Conservation (phyloP, 805 yeast genomes). For the Metschnikowia vanudenii region DNA sequence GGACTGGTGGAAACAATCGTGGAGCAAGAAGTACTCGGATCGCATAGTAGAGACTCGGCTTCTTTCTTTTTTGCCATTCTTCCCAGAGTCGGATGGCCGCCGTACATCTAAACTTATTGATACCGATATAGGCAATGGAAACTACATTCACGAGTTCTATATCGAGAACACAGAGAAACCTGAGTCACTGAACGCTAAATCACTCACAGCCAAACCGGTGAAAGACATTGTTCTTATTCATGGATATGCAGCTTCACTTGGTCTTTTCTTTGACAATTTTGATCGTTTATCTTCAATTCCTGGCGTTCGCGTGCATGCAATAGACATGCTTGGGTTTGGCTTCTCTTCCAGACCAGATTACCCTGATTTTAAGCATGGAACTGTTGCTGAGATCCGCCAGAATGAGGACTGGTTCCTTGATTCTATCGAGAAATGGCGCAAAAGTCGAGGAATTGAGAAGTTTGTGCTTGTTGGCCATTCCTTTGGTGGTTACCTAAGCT, state of each 20-base stretch:
- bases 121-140: slow-evolving; percentile 53
- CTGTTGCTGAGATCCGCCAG: slow-evolving; percentile 36
- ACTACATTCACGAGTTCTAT: slow-evolving; percentile 74
- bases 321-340: slow-evolving; percentile 74
- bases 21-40: slow-evolving; percentile 23
- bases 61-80: slow-evolving; percentile 58
- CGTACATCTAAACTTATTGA: slow-evolving; percentile 48
- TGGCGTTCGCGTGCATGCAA: slow-evolving; percentile 59
- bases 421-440: slow-evolving; percentile 43
- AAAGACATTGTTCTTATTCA: slow-evolving; percentile 74
- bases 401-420: slow-evolving; percentile 46
- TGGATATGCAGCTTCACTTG: slow-evolving; percentile 92
- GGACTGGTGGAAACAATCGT: slow-evolving; percentile 19
- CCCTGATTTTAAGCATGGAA: slow-evolving; percentile 30
- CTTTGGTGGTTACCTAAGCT: slow-evolving; percentile 45
- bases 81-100: slow-evolving; percentile 50
- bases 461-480: slow-evolving; percentile 45
- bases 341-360: slow-evolving; percentile 57
- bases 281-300: slow-evolving; percentile 46
- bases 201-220: slow-evolving; percentile 22
- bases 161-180: slow-evolving; percentile 51
- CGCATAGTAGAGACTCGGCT: slow-evolving; percentile 38
- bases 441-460: slow-evolving; percentile 31
- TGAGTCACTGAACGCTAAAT: slow-evolving; percentile 3
- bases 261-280: slow-evolving; percentile 74